phyloP scores from a whole-genome alignment of 352 stramenopile species.

The Thraustochytrium sp. region DNA sequence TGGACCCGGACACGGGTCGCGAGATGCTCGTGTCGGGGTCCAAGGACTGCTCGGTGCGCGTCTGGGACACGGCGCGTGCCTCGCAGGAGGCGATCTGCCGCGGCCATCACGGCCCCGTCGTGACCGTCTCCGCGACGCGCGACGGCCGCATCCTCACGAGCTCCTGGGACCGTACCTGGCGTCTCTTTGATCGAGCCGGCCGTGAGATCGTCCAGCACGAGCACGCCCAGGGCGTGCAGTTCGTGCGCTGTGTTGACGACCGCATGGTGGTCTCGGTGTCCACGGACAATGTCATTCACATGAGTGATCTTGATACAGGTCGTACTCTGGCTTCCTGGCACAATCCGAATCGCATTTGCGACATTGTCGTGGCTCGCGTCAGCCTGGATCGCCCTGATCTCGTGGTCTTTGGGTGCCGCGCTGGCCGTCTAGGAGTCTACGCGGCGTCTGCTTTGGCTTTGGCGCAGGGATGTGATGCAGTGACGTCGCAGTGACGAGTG shows the following conservation, averaged over 20 bases:
- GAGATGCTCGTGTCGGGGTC: not conserved
- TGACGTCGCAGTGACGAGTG: too few relatives aligned
- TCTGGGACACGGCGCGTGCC: not conserved
- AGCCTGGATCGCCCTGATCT: not conserved
- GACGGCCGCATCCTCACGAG: not conserved
- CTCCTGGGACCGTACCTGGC: conserved; percentile 5
- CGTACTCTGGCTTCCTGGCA: not conserved
- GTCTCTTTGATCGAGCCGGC: not conserved
- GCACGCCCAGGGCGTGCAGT: not conserved
- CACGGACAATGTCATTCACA: conserved; percentile 23
- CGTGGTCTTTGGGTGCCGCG: not conserved
- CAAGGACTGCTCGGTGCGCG: not conserved
- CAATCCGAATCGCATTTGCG: conserved; percentile 1
- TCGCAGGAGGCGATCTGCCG: not conserved
- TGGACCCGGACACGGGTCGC: not conserved
- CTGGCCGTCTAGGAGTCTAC: not conserved
- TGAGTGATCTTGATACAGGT: not conserved
- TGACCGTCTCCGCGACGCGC: not conserved
- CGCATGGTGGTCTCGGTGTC: not conserved
- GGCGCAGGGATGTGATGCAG: too few relatives aligned
- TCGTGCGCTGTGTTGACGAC: not conserved
- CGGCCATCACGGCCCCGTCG: not conserved
- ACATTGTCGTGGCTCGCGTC: not conserved
- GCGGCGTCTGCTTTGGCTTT: too few relatives aligned
- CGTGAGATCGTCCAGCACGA: not conserved